Base-by-base conservation (phyloP, 2,329 filamentous ascomycete species). In the Ceratocystis albifundus region DNA sequence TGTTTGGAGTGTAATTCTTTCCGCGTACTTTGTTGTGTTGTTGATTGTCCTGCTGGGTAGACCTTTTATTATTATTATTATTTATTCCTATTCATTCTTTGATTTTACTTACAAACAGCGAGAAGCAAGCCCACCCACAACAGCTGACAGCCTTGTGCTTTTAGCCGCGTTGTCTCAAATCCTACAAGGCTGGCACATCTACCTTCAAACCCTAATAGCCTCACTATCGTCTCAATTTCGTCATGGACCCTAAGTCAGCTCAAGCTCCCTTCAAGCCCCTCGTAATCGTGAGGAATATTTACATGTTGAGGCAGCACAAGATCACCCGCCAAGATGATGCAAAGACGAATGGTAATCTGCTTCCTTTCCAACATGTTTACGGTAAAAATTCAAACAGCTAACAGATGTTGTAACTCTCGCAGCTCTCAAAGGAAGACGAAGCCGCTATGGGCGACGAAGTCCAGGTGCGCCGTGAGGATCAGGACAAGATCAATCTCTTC, bases 401-500 rank as follows among this genome's bases (percentile, higher is more conserved):
- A 68, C 28, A 4, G 41, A 32, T 57, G 28, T 30, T 20, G 73
- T 5, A 41, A 48, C n/a, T 44, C 22, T 30, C 45, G 22, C 44
- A 97, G 94, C 88, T 99, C 71, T 90, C 90, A 59, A 95, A 90
- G 74, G 93, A 96, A 75, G 93, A 97, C 72, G 94, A 99, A 77
- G 87, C 86, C 68, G 80, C 86, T 22, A 82, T 81, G 64, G 83
- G 84, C 69, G 88, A 94, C 70, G 94, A 99, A 74, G 88, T 91
- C 72, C 89, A 96, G 76, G 94, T 99, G 68, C 89, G 94, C 68
- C 88, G 92, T 73, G 92, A 97, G 75, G 94, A 99, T 75, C 94
- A 99, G 77, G 92, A 97, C 79, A 96, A 94, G 78, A 99, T 99
- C 84, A 99, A 99, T 78, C 88, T 86, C 70, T 99, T 99, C 81